Base-by-base conservation (phyloP, 169 alveolate genomes). In the Babesia divergens region DNA sequence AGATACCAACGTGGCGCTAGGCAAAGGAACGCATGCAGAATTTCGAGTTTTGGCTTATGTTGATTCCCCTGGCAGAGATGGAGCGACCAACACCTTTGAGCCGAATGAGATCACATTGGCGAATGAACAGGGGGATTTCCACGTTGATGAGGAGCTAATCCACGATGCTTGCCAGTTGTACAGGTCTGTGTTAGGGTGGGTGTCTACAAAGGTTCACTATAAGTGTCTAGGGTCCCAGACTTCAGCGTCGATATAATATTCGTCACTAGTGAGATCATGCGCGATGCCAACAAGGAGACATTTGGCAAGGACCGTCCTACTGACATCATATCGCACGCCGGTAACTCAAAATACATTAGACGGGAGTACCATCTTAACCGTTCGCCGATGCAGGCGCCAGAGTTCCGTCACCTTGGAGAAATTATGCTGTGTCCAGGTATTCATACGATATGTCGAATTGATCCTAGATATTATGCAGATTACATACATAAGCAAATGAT, bases 371-470 rank as follows among this genome's bases (percentile, higher is more conserved):
- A 77, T 49, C 44, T 58, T 8, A 77, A 77, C 53, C 62, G 82
- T 20, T 37, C 86, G 32, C 81, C 81, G 20, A 47, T 22, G 35
- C 71, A 67, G 35, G 62, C 28, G 46, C 28, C 84, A 6, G 74
- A 66, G 49, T 64, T 46, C 66, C 65, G 67, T 40, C 74, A 77
- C 47, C 66, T 77, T 24, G 86, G 86, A 5, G 86, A 65, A 58
- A 68, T 77, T 28, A 18, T 67, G 28, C 3, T 77, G 20, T 77
- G 86, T 31, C 86, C 86, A 67, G 47, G 86, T 77, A 34, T 47
- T 47, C 14, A 47, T 47, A 32, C 42, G 7, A 26, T 20, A 6
- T 54, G 42, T 20, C 6, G 7, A 54, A 22, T 6, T 42, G 9
- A 8, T 24, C 46, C 52, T 3, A 59, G 7, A 29, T 64, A 2